Evolutionary conservation across 495 filamentous ascomycete species (phyloP), one percentile per base, ranked within the genome.

Genomic region (Pyronema domesticum): DNA sequence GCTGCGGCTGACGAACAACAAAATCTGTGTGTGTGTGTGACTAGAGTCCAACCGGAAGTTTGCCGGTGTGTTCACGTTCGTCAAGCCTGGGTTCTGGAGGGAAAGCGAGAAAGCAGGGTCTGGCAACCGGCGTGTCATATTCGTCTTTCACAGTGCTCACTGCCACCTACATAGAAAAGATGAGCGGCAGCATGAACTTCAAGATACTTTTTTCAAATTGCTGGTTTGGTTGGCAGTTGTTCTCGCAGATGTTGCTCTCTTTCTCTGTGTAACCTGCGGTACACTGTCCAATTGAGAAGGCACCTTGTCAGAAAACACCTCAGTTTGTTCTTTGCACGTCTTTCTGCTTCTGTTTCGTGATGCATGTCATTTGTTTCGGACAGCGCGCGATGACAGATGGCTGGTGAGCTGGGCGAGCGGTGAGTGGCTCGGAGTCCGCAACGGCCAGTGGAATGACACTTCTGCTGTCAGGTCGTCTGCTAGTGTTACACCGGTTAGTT

Each of bases 1-100:
- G 45, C 45, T 3, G 45, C 45, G 9, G 13, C 17, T 1, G 45
- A 47, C 14, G 3, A 14, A 19, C 45, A n/a, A 10, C 45, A 47
- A 19, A 14, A 19, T 3, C 5, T 14, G 43, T n/a, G 17, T 14
- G 45, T 34, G 47, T 13, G 47, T 50, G 47, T 50, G 47, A 50
- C 47, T 50, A 50, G 19, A 36, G 18, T 50, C 30, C 19, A 34
- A 36, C 47, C 47, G 47, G 47, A 50, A 50, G 23, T 35, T 19
- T 50, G 30, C 47, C 47, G 47, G 47, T 30, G 23, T 5, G 23
- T 36, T 50, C 47, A 50, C 47, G 39, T 13, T 42, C 3, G 11
- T 13, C 11, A 42, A 47, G 45, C 3, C 45, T 14, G 17, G 45
- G 19, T 50, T 50, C 23, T 50, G 23, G 47, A 23, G 47, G 36